phyloP scores from a whole-genome alignment of 192 early-diverging fungal genomes.

The Coemansia sp. region DNA sequence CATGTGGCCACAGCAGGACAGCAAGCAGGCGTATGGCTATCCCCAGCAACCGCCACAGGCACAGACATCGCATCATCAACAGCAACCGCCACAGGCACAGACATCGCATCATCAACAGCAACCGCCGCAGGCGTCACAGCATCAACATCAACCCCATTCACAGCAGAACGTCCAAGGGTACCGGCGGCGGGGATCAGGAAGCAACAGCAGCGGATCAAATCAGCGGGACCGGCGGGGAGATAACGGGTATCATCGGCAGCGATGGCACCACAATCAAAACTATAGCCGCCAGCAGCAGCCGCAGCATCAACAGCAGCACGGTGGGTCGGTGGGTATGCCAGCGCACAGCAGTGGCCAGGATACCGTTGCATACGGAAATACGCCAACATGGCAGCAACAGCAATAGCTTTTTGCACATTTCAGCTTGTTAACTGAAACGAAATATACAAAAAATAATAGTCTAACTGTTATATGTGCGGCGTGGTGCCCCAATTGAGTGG shows the following conservation, averaged over 20 bases:
- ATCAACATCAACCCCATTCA: constrained; percentile 10
- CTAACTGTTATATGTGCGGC: too few species aligned
- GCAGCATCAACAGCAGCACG: neutral
- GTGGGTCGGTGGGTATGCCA: neutral
- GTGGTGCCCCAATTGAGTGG: too few species aligned
- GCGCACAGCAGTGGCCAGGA: neutral
- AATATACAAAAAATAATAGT: too few species aligned
- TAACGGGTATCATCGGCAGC: constrained; percentile 33
- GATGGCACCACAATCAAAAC: constrained; percentile 19
- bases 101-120: constrained; percentile 5
- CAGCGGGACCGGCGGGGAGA: constrained; percentile 26
- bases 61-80: too few species aligned
- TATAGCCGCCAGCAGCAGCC: constrained; percentile 17
- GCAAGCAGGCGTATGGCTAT: neutral
- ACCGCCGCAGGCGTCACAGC: constrained; percentile 2
- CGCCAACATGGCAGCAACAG: neutral
- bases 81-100: constrained; percentile 1
- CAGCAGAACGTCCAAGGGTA: constrained; percentile 10
- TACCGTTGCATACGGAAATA: neutral
- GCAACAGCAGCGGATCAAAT: constrained; percentile 12
- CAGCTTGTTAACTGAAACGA: neutral
- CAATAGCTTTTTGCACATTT: neutral
- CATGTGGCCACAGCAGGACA: constrained; percentile 29
- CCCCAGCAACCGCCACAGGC: constrained; percentile 1
- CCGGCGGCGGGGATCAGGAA: constrained; percentile 31